A percentile compares a stretch with the other conserved stretches of the same genome.
These are phyloP conservation scores for Takakia lepidozioides DNA, from an alignment of 225 moss, liverwort and hornwort species.

Conservation along the genomic window DNA sequence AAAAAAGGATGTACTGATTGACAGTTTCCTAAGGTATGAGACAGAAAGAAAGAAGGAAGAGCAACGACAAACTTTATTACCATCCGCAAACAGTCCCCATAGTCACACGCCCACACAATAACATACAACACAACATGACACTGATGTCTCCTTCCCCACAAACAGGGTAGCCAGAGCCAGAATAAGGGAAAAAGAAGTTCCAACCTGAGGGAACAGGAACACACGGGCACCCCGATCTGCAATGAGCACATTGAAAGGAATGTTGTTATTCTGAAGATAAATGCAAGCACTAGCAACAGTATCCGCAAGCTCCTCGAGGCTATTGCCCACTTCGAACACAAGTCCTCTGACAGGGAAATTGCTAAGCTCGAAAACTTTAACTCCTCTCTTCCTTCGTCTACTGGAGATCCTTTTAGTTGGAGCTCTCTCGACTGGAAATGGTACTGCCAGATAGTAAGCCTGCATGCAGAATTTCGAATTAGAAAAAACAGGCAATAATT, in stretches of 20 bases:
- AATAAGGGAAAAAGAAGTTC: no score
- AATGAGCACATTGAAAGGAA: conserved; percentile 77
- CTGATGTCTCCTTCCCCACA: no score
- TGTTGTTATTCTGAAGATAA: conserved; percentile 53
- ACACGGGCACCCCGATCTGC: conserved; percentile 56
- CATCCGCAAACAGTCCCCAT: no score
- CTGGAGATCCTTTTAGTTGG: conserved; percentile 15
- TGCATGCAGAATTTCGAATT: no score
- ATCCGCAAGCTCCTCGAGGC: conserved; percentile 54
- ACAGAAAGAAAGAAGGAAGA: no score
- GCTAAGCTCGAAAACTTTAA: conserved; percentile 56
- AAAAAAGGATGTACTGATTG: background rate
- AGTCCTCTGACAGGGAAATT: conserved; percentile 65
- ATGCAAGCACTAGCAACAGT: conserved; percentile 62
- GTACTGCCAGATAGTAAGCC: conserved; percentile 69
- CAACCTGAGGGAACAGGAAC: conserved; percentile 72
- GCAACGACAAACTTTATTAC: no score
- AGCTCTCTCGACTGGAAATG: conserved; percentile 78
- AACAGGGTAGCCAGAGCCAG: no score
- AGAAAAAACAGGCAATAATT: no score
- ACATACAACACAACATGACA: no score
- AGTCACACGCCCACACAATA: no score
- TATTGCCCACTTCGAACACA: conserved; percentile 60
- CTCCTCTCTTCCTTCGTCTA: conserved; percentile 36
- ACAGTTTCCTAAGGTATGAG: no score